Conservation (phyloP, 495 filamentous ascomycete species). For the Glonium stellatum region DNA sequence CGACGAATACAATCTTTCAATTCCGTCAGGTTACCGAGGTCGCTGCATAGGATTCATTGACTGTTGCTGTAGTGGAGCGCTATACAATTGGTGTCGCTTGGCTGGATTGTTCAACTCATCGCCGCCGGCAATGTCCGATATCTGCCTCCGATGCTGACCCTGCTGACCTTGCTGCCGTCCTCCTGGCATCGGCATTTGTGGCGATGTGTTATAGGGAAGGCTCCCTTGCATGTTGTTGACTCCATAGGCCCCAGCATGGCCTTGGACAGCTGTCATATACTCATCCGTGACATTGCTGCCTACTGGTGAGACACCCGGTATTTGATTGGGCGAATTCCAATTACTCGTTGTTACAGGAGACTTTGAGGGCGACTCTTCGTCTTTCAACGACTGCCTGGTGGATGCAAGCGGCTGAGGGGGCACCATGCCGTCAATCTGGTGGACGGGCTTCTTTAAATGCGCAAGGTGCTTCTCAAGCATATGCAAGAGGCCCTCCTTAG, state of each 20-base stretch:
- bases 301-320: conserved; percentile 36
- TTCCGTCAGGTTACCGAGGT: conserved; percentile 11
- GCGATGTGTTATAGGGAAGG: conserved; percentile 23
- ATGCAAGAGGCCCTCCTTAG: conserved; percentile 83
- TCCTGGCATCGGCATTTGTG: conserved; percentile 17
- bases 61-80: conserved; percentile 42
- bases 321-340: conserved; percentile 45
- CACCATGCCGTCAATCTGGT: conserved; percentile 49
- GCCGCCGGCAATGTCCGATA: conserved; percentile 59
- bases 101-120: conserved; percentile 44
- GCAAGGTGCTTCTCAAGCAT: conserved; percentile 85
- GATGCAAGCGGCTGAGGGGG: conserved; percentile 43
- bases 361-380: conserved; percentile 71
- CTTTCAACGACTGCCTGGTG: conserved; percentile 58
- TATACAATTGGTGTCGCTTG: conserved; percentile 61
- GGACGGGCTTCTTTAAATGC: conserved; percentile 59
- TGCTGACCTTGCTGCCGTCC: conserved; percentile 15
- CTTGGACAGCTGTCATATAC: conserved; percentile 34
- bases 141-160: conserved; percentile 49
- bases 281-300: conserved; percentile 36
- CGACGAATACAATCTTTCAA: background rate
- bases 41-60: conserved; percentile 43
- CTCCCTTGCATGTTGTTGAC: conserved; percentile 14
- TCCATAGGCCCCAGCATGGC: conserved; percentile 12
- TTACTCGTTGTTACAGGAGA: conserved; percentile 42